These are phyloP conservation scores for Reutealis trisperma DNA, from an alignment of 345 rosid species.

Conservation along the genomic window DNA sequence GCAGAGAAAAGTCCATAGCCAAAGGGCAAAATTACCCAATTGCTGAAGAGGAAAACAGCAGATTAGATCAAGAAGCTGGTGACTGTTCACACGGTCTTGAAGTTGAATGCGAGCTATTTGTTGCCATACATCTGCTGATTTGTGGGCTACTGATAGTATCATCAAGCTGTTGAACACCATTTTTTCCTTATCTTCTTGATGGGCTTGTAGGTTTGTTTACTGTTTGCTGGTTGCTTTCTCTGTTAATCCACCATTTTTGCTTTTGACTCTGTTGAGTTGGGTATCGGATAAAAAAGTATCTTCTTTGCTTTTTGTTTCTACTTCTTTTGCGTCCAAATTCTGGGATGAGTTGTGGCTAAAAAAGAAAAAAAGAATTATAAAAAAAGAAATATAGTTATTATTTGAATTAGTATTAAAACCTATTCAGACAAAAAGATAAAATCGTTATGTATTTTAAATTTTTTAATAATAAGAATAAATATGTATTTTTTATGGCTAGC, in stretches of 20 bases:
- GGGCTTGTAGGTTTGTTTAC: neutral
- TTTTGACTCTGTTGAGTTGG: too few species aligned
- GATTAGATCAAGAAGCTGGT: constrained; percentile 59
- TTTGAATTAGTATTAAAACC: too few species aligned
- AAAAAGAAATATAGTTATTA: too few species aligned
- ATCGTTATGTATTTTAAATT: too few species aligned
- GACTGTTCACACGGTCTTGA: constrained; percentile 44
- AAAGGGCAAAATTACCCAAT: constrained; percentile 57
- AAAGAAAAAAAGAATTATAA: too few species aligned
- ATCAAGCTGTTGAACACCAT: constrained; percentile 62
- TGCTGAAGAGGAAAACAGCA: constrained; percentile 71
- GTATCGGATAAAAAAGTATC: too few species aligned
- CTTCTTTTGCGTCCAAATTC: too few species aligned
- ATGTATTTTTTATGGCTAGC: too few species aligned
- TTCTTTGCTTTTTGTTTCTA: too few species aligned
- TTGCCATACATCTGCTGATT: constrained; percentile 53
- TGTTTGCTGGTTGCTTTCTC: neutral
- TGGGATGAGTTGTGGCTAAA: too few species aligned
- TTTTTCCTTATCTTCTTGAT: neutral
- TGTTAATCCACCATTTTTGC: neutral
- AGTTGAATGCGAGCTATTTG: constrained; percentile 40
- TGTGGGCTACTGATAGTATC: constrained; percentile 46
- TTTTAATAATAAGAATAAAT: too few species aligned
- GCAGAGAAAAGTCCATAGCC: constrained; percentile 58
- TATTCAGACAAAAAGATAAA: too few species aligned